Conservation (phyloP, 2,329 filamentous ascomycete species). For the Fusarium sarcochroum region DNA sequence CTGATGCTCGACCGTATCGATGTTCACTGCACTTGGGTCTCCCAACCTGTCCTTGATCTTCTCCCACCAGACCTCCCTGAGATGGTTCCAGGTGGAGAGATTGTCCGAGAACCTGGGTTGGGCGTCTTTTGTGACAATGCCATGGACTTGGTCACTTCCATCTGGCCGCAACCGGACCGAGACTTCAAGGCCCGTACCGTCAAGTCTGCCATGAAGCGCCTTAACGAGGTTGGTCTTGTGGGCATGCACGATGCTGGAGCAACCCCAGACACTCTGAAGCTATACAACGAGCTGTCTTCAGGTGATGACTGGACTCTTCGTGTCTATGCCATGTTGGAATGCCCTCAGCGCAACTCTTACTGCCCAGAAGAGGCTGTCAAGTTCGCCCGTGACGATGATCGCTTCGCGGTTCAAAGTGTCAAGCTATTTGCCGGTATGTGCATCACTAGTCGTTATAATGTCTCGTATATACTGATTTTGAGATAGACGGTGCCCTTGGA, state of each 20-base stretch:
- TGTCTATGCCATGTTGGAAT: slow-evolving; percentile 79
- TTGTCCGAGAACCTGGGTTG: slow-evolving; percentile 71
- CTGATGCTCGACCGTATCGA: slow-evolving; percentile 80
- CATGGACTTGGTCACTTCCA: slow-evolving; percentile 71
- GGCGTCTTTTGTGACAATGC: slow-evolving; percentile 83
- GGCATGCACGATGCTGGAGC: slow-evolving; percentile 79
- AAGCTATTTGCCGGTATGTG: slow-evolving; percentile 76
- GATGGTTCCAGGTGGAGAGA: slow-evolving; percentile 73
- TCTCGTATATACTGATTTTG: neutral
- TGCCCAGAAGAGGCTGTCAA: slow-evolving; percentile 67
- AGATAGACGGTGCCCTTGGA: slow-evolving; percentile 75
- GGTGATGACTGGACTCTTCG: slow-evolving; percentile 70
- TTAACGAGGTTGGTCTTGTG: slow-evolving; percentile 76
- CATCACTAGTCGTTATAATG: no score
- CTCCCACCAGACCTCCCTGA: slow-evolving; percentile 67
- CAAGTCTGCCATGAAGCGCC: slow-evolving; percentile 70
- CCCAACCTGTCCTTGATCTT: slow-evolving; percentile 72
- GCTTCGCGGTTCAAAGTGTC: slow-evolving; percentile 72
- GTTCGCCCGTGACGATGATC: slow-evolving; percentile 61
- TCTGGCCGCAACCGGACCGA: slow-evolving; percentile 69
- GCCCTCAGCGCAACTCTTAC: slow-evolving; percentile 73
- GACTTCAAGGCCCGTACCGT: slow-evolving; percentile 69
- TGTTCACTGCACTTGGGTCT: slow-evolving; percentile 79
- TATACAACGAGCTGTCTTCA: slow-evolving; percentile 67
- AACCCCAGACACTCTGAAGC: slow-evolving; percentile 64